Evolutionary conservation across 2,329 filamentous ascomycete species (phyloP).

Genomic region (Sarocladium kiliense): DNA sequence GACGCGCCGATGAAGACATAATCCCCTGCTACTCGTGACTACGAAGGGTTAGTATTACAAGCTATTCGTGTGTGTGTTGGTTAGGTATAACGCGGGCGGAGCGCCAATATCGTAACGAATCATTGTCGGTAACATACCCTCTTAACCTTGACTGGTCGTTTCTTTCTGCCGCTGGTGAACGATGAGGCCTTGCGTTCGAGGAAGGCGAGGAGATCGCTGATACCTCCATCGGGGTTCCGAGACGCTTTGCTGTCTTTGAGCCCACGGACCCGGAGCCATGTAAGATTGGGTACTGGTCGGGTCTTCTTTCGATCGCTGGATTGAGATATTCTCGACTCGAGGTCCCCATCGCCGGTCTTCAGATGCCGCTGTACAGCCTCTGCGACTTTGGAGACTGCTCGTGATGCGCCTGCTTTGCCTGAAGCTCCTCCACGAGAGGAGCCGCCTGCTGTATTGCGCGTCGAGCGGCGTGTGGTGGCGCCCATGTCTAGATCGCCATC

Average conservation of each 20-base stretch:
- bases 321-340: slow-evolving; percentile 1
- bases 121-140: slow-evolving; percentile 62
- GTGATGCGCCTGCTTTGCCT: slow-evolving; percentile 22
- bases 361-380: slow-evolving; percentile 40
- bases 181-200: slow-evolving; percentile 64
- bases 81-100: not conserved
- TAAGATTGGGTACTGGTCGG: slow-evolving; percentile 14
- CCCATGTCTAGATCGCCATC: slow-evolving; percentile 61
- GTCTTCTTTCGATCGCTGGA: not conserved
- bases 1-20: slow-evolving; percentile 62
- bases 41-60: slow-evolving; percentile 58
- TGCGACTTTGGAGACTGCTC: slow-evolving; percentile 30
- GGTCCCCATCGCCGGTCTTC: slow-evolving; percentile 23
- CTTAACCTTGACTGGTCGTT: slow-evolving; percentile 58
- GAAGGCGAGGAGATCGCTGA: slow-evolving; percentile 60
- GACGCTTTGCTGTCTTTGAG: slow-evolving; percentile 65
- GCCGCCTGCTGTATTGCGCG: slow-evolving; percentile 21
- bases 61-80: not conserved
- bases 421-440: slow-evolving; percentile 24
- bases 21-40: slow-evolving; percentile 67
- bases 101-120: not conserved
- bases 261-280: slow-evolving; percentile 50
- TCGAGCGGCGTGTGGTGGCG: slow-evolving; percentile 24
- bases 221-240: slow-evolving; percentile 60
- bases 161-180: slow-evolving; percentile 28